Evolutionary conservation across 2,329 filamentous ascomycete species (phyloP), one percentile per base, ranked within the genome.

Genomic region (Kalmusia sp.): DNA sequence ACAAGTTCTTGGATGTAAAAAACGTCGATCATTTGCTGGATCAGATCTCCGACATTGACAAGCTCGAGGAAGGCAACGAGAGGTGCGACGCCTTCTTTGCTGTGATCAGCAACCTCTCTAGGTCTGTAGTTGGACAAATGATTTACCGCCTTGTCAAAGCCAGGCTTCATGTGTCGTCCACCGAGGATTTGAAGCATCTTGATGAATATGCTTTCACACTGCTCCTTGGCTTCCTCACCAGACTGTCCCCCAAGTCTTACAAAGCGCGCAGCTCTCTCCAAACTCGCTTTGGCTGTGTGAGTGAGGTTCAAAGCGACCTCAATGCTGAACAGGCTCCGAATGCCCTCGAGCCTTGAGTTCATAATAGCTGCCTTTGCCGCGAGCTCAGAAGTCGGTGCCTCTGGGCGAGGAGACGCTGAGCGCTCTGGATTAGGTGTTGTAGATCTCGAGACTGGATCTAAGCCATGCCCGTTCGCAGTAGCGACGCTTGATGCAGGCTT

Each of bases 11-110:
- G 95, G 71, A 96, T 90, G 76, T 96, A 99, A 72, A 99, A 99
- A 28, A 99, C 92, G 71, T 99, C 95, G 53, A 99, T 87, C 95
- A 99, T 99, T 74, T 99, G 95, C 54, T 96, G 92, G 64, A 99
- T 99, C 52, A 99, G 82, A 72, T 99, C 95, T 53, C 95, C 95
- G 1, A 99, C 93, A 70, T 99, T 99, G 72, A 99, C 95, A 24
- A 99, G 84, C 76, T 99, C 95, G 56, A 99, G 86, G 67, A 99
- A 99, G 0, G 91, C 97, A 39, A 97, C 92, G 3, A 99, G 83
- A 2, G 95, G 95, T 49, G 92, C 92, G 6, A 97, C 93, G 1
- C 90, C 91, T 28, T 84, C 80, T 59, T 87, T 82, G 65, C 85
- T 85, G 60, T 89, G 86, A 58, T 90, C 86, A 66, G 79, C 89